phyloP scores from a whole-genome alignment of 2,329 filamentous ascomycete species.

The Purpureocillium lavendulum region DNA sequence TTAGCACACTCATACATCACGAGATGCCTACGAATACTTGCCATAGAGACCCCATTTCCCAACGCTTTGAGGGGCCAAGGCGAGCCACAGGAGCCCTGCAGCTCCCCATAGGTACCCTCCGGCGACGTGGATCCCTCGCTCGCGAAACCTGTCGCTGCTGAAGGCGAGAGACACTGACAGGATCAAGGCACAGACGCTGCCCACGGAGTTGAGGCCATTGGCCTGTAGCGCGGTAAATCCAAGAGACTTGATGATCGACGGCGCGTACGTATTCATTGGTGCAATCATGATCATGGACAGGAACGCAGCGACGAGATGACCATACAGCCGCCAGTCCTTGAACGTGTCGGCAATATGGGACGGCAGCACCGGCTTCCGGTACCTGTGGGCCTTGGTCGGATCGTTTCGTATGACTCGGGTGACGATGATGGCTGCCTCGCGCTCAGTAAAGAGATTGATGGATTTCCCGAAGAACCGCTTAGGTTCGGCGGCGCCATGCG shows the following conservation, averaged over 20 bases:
- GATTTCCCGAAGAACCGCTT: conserved; percentile 16
- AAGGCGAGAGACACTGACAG: conserved; percentile 16
- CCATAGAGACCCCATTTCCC: conserved; percentile 18
- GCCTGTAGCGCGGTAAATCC: conserved; percentile 17
- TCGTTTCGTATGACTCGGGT: conserved; percentile 20
- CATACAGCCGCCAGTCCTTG: conserved; percentile 18
- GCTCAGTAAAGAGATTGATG: conserved; percentile 13
- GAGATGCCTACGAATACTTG: too few species aligned
- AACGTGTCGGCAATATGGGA: conserved; percentile 18
- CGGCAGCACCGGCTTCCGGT: conserved; percentile 12
- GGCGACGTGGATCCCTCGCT: conserved; percentile 19
- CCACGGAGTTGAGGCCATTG: conserved; percentile 19
- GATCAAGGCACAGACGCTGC: conserved; percentile 16
- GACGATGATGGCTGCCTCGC: conserved; percentile 16
- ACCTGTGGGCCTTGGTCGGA: conserved; percentile 16
- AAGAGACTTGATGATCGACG: conserved; percentile 19
- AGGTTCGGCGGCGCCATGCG: conserved; percentile 14
- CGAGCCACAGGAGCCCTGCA: conserved; percentile 17
- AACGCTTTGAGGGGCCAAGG: conserved; percentile 13
- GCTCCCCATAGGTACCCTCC: conserved; percentile 17
- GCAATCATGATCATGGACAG: conserved; percentile 22
- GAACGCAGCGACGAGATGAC: conserved; percentile 15
- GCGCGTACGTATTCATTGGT: conserved; percentile 20
- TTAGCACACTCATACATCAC: too few species aligned
- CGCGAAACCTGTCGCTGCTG: conserved; percentile 17